Evolutionary conservation across 1,284 basidiomycete species (phyloP).

Genomic region (Psilocybe mexicana): DNA sequence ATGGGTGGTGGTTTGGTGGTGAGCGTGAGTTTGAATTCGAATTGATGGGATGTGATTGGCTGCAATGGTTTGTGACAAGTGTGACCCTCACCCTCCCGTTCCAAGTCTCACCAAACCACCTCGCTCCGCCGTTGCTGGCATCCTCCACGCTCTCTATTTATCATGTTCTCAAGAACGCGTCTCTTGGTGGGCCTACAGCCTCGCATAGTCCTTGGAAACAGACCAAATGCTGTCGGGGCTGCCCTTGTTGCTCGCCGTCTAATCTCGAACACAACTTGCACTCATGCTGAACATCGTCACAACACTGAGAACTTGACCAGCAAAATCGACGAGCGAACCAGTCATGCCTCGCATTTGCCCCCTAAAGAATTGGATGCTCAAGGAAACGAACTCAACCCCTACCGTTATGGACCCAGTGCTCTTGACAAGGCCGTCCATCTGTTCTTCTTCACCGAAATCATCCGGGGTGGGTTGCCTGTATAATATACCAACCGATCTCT

Average conservation of each 20-base stretch:
- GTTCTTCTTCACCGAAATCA: constrained; percentile 99
- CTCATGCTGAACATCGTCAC: constrained; percentile 35
- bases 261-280: constrained; percentile 40
- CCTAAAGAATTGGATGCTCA: constrained; percentile 39
- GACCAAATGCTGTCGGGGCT: constrained; percentile 31
- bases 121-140: constrained; percentile 36
- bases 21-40: constrained; percentile 34
- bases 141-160: constrained; percentile 33
- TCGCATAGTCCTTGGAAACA: constrained; percentile 26
- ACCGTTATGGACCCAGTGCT: constrained; percentile 81
- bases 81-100: constrained; percentile 40
- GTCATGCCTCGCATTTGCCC: constrained; percentile 23
- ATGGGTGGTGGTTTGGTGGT: constrained; percentile 22
- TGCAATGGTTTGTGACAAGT: constrained; percentile 26
- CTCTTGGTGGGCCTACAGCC: constrained; percentile 40
- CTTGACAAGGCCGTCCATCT: constrained; percentile 95
- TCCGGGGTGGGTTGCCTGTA: constrained; percentile 65
- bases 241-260: constrained; percentile 48
- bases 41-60: constrained; percentile 57
- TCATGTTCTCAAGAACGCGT: constrained; percentile 51
- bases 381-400: constrained; percentile 61
- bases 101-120: constrained; percentile 32
- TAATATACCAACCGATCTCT: constrained; percentile 1
- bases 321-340: constrained; percentile 40
- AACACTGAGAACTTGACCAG: constrained; percentile 37